Evolutionary conservation across 768 basidiomycete species (phyloP).

Genomic region (Podaxis sp.): DNA sequence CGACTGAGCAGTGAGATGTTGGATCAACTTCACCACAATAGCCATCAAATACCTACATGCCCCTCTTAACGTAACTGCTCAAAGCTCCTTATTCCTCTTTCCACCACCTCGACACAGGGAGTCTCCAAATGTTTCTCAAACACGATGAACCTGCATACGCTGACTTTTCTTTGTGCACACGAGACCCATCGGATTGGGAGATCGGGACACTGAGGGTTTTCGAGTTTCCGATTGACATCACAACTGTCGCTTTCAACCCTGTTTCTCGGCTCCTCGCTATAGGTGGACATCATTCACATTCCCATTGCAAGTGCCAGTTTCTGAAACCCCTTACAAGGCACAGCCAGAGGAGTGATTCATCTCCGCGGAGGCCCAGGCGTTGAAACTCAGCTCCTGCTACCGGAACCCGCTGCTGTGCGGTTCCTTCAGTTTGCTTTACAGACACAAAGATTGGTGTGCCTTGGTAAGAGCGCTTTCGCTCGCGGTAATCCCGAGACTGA

Average conservation of each 20-base stretch:
- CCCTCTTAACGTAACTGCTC: neutral
- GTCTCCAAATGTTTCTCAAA: slow-evolving; percentile 36
- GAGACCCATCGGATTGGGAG: slow-evolving; percentile 56
- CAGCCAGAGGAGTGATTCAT: slow-evolving; percentile 55
- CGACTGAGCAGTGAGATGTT: neutral
- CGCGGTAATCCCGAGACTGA: slow-evolving; percentile 1
- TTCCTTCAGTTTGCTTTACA: slow-evolving; percentile 60
- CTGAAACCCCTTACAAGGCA: slow-evolving; percentile 39
- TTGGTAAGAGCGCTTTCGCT: slow-evolving; percentile 42
- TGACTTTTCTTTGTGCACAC: slow-evolving; percentile 55
- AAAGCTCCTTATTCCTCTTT: neutral
- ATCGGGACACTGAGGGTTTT: slow-evolving; percentile 43
- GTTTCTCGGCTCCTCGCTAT: slow-evolving; percentile 56
- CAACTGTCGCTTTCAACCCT: slow-evolving; percentile 54
- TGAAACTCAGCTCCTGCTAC: slow-evolving; percentile 41
- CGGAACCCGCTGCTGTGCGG: slow-evolving; percentile 44
- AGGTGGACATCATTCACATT: slow-evolving; percentile 31
- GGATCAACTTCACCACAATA: neutral
- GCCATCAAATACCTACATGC: neutral
- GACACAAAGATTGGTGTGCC: slow-evolving; percentile 49
- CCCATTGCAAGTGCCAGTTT: neutral
- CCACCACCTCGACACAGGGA: neutral
- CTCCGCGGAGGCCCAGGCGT: slow-evolving; percentile 70
- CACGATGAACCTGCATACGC: slow-evolving; percentile 27
- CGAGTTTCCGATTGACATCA: slow-evolving; percentile 47